Conservation (phyloP, 2,329 filamentous ascomycete genomes). For the Colletotrichum sp. region DNA sequence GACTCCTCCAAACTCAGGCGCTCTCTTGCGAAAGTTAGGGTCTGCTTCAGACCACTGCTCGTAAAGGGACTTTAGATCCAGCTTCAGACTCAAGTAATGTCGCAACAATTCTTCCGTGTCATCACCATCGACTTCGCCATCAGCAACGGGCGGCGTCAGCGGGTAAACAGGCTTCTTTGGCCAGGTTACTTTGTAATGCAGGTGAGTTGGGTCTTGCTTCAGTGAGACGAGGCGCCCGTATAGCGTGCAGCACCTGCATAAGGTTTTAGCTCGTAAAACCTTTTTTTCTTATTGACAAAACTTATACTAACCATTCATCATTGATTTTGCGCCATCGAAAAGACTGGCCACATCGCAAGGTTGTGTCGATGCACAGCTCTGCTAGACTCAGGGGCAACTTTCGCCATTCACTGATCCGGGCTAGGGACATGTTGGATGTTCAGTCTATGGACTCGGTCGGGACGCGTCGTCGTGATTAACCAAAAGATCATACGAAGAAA, state of each 20-base stretch:
- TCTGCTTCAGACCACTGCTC: constrained; percentile 86
- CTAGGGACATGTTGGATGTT: constrained; percentile 35
- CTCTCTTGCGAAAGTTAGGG: constrained; percentile 85
- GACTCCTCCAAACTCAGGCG: constrained; percentile 86
- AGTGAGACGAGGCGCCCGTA: constrained; percentile 84
- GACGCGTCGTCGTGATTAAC: not conserved
- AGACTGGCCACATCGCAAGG: constrained; percentile 91
- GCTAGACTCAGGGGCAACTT: constrained; percentile 82
- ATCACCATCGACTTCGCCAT: constrained; percentile 47
- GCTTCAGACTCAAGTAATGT: constrained; percentile 85
- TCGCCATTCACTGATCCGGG: constrained; percentile 76
- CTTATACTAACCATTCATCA: constrained; percentile 73
- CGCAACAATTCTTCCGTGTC: constrained; percentile 76
- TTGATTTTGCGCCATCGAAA: constrained; percentile 92
- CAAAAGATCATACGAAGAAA: not conserved
- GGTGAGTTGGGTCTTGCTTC: constrained; percentile 76
- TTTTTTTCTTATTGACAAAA: no score
- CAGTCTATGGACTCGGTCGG: not conserved
- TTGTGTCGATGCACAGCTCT: constrained; percentile 94
- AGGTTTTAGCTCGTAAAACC: not conserved
- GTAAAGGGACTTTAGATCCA: constrained; percentile 80
- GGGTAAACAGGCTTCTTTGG: constrained; percentile 33
- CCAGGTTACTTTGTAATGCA: constrained; percentile 81
- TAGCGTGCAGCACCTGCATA: constrained; percentile 75
- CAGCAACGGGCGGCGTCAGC: constrained; percentile 8